Evolutionary conservation across 805 yeast species (phyloP).

Genomic region (Candida broadrunensis): DNA sequence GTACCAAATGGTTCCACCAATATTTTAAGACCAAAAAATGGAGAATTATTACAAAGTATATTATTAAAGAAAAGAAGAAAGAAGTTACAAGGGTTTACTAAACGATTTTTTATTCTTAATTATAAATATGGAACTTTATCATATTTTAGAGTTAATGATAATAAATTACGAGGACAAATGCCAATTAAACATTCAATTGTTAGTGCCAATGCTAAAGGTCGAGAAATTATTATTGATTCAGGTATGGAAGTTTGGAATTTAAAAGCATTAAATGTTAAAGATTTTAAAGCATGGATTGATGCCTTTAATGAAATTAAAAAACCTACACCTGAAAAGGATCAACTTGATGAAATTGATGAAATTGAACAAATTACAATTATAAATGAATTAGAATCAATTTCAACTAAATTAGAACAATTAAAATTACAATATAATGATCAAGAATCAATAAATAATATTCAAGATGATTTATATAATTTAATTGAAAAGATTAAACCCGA

Average conservation of each 20-base stretch:
- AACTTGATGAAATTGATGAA: constrained; percentile 6
- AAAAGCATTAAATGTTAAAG: constrained; percentile 60
- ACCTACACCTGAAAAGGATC: not conserved
- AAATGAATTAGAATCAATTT: constrained; percentile 15
- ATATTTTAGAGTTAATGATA: constrained; percentile 72
- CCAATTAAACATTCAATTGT: constrained; percentile 80
- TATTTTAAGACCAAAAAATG: constrained; percentile 39
- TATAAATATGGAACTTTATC: constrained; percentile 78
- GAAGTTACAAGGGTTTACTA: constrained; percentile 80
- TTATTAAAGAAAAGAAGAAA: constrained; percentile 77
- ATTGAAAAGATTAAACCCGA: constrained; percentile 12
- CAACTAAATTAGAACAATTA: constrained; percentile 19
- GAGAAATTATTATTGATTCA: constrained; percentile 80
- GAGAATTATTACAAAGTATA: constrained; percentile 74
- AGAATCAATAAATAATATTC: constrained; percentile 8
- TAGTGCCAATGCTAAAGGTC: constrained; percentile 65
- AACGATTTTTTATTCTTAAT: constrained; percentile 81
- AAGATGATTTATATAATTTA: constrained; percentile 17
- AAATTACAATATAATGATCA: constrained; percentile 10
- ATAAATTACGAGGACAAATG: constrained; percentile 86
- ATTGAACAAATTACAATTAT: constrained; percentile 5
- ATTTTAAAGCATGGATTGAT: constrained; percentile 79
- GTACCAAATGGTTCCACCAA: constrained; percentile 19
- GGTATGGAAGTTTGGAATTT: constrained; percentile 94
- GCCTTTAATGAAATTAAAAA: constrained; percentile 57